Evolutionary conservation across 2,329 filamentous ascomycete genomes (phyloP), one percentile per base, ranked within the genome.

Genomic region (Diplodia corticola): DNA sequence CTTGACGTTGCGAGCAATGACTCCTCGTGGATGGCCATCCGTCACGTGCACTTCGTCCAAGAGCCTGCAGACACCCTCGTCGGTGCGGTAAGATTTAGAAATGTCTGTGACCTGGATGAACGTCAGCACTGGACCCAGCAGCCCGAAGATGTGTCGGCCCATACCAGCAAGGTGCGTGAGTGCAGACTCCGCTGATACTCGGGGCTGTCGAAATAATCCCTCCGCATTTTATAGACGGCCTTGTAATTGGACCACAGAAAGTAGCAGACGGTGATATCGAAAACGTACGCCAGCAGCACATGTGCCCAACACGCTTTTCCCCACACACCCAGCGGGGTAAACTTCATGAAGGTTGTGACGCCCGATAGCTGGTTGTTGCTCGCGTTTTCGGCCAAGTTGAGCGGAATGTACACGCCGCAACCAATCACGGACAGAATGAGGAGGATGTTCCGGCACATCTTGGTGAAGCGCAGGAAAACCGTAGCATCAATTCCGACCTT

Each of bases 361-460:
- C 69, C 51, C 13, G 67, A 77, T 69, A 64, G 70, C 73, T 35
- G 68, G 17, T 68, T 64, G 13, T 76, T 74, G 80, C 67, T 76
- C 63, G 74, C 75, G 7, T 28, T 70, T 37, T 67, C 67, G 20
- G 73, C 60, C n/a, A 91, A 78, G 74, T 97, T 94, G 72, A 96
- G 81, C 0, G 95, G 95, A 46, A 97, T 88, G 69, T 97, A 83
- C 67, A 98, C 86, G 63, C 83, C 83, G 70, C 91, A 89, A 20
- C 91, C 92, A 35, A 96, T 77, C 6, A 96, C 69, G 30, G 88
- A 85, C 65, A 97, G 80, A 7, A 86, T 80, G 30, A 91, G 75
- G 75, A 98, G 97, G 69, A 98, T 91, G 76, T 97, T 95, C 68
- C 95, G 89, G 74, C 91, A 91, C 95, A 99, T 98, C 70, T 89